Base-by-base conservation (phyloP, 2,329 filamentous ascomycete species). In the Lomentospora prolificans region DNA sequence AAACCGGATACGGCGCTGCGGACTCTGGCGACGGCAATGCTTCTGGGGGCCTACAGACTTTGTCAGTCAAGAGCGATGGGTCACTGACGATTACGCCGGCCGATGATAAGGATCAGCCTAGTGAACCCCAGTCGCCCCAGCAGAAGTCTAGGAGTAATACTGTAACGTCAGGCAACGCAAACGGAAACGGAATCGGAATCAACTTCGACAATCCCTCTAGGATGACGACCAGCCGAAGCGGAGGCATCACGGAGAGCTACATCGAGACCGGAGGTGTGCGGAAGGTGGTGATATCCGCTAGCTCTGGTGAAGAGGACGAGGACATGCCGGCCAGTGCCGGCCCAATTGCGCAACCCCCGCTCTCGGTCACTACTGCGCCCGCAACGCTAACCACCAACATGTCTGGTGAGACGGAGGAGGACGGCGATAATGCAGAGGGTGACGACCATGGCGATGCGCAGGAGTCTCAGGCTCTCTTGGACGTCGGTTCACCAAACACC, bases 221-320 rank as follows among this genome's bases (percentile, higher is more conserved):
- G 4, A 9, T 22, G 31, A 25, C 46, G 10, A 33, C 31, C 6
- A 25, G 25, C 48, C 30, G 31, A 19, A 41, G 25, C 61, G 87
- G 88, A 27, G 89, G 85, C 65, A 89, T 91, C 62, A 90, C 87
- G 0, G 87, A 91, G 68, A 88, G 87, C 58, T 74, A 88, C n/a
- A 73, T 90, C 56, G 85, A 91, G 64, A 75, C 85, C 2, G 82
- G 85, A 56, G 88, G 88, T 2, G 78, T 90, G 54, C 81, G 82
- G 60, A 92, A 92, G 70, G 81, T 90, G 48, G 81, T 92, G 1
- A 74, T 92, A 10, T 70, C 67, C 5, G 65, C 61, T 2, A 68
- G 65, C 58, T 68, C 68, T 10, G 63, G 63, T 8, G 67, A 70
- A 8, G 70, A 71, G 50, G 59, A 51, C 10, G 54, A 51, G 12